phyloP scores from a whole-genome alignment of 257 asterid genomes.

The Craterostigma plantagineum region DNA sequence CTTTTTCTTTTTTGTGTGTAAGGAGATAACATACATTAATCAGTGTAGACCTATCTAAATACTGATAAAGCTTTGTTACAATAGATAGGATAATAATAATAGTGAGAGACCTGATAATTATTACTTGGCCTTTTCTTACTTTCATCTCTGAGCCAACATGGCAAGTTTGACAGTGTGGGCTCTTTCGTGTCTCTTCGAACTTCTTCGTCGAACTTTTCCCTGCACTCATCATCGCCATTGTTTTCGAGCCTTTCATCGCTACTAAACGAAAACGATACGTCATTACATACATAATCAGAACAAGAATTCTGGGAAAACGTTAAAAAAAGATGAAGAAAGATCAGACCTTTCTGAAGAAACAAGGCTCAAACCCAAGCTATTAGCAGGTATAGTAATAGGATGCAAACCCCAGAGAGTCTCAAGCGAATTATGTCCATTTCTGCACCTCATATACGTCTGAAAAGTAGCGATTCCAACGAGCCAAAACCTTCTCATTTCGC shows the following conservation, averaged over 20 bases:
- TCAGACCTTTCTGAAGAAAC: slow-evolving; percentile 25
- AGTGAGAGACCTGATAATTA: slow-evolving; percentile 22
- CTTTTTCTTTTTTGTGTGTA: too few species aligned
- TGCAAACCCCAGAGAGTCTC: slow-evolving; percentile 61
- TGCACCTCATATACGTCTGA: slow-evolving; percentile 51
- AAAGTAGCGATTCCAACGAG: slow-evolving; percentile 66
- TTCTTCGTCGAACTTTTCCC: slow-evolving; percentile 24
- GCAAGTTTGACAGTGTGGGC: slow-evolving; percentile 31
- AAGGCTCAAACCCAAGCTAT: slow-evolving; percentile 43
- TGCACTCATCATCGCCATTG: slow-evolving; percentile 23
- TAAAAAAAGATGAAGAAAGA: too few species aligned
- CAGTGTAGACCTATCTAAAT: too few species aligned
- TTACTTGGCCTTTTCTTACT: slow-evolving; percentile 13
- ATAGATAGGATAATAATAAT: too few species aligned
- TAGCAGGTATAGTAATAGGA: slow-evolving; percentile 54
- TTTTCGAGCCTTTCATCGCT: too few species aligned
- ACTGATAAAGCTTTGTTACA: too few species aligned
- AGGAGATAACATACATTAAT: too few species aligned
- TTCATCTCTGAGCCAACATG: slow-evolving; percentile 68
- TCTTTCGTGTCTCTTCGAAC: slow-evolving; percentile 18
- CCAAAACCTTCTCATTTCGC: slow-evolving; percentile 45
- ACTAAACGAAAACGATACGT: too few species aligned
- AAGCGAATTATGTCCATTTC: slow-evolving; percentile 42
- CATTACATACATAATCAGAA: too few species aligned
- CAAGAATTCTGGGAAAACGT: too few species aligned